Base-by-base conservation (phyloP, 495 filamentous ascomycete genomes). In the Annulohypoxylon bovei region DNA sequence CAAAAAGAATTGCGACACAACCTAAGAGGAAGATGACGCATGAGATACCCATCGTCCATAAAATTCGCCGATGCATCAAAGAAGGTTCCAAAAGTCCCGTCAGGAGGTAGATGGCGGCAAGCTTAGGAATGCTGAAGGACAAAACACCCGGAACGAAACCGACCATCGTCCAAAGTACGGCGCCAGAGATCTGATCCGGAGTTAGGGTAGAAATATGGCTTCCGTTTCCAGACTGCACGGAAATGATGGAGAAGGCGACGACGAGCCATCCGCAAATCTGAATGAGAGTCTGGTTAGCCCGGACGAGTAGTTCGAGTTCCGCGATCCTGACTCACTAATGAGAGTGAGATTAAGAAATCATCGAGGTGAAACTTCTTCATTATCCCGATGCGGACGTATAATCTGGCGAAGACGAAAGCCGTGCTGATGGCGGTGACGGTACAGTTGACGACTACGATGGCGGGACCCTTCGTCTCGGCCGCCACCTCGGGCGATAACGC, bases 101-200 rank as follows among this genome's bases (percentile, higher is more conserved):
- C 27, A 86, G 70, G 23, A 83, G 81, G 23, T 78, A 32, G 22
- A 82, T 76, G 55, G 82, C 82, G 46, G 82, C 80, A 7, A 84
- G 71, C 62, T 84, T 85, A 11, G 83, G 82, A 0, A 84, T 32
- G 2, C 68, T 65, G 46, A 84, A 82, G 0, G 80, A 80, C 27
- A 82, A 33, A 25, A 85, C 75, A 6, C 79, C 83, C 2, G 82
- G 73, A 0, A 73, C 16, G 55, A 82, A 83, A 57, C 67, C 78
- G 27, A 76, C 49, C 7, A 83, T 74, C 7, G 75, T 78, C 27
- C 77, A 82, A 12, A 79, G 23, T 35, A 79, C 58, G 5, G 76
- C 76, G 25, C 70, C 58, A 5, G 68, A 67, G 28, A 66, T 54
- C 27, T 82, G 72, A 3, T 72, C 37, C 3, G 67, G 59, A 9